Evolutionary conservation across 2,329 filamentous ascomycete species (phyloP).

Genomic region (Cordyceps fumosorosea): DNA sequence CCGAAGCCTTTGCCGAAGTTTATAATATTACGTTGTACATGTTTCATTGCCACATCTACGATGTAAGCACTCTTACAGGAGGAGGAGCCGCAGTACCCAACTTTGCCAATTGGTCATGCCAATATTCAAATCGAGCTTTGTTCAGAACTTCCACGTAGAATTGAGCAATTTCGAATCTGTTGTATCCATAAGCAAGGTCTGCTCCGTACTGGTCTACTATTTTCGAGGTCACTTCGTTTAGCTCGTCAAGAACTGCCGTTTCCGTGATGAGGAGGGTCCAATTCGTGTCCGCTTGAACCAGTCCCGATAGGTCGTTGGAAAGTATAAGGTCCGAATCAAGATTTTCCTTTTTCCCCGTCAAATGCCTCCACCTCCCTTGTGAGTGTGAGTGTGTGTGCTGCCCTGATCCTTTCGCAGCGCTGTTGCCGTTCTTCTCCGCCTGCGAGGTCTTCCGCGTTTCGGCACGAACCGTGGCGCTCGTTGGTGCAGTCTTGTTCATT

Average conservation of each 20-base stretch:
- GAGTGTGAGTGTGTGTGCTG: neutral
- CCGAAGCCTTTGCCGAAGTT: no score
- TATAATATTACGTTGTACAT: neutral
- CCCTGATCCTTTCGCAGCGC: neutral
- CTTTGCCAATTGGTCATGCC: slow-evolving; percentile 21
- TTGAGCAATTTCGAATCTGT: slow-evolving; percentile 20
- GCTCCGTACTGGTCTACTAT: slow-evolving; percentile 28
- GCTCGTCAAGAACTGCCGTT: slow-evolving; percentile 17
- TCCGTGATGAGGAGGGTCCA: slow-evolving; percentile 22
- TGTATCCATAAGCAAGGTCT: slow-evolving; percentile 21
- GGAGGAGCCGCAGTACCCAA: neutral
- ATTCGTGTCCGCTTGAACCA: neutral
- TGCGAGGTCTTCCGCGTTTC: neutral
- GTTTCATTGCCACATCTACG: neutral
- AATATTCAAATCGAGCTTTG: slow-evolving; percentile 23
- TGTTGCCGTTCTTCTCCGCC: neutral
- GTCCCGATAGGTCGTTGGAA: neutral
- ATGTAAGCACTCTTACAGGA: neutral
- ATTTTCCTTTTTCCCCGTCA: neutral
- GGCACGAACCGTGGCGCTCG: neutral
- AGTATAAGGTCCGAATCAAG: no score
- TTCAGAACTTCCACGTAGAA: slow-evolving; percentile 27
- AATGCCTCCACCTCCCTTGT: neutral
- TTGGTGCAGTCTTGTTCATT: neutral
- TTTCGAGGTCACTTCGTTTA: slow-evolving; percentile 21